Conservation (phyloP, 768 basidiomycete species). For the Agaricus blazei region DNA sequence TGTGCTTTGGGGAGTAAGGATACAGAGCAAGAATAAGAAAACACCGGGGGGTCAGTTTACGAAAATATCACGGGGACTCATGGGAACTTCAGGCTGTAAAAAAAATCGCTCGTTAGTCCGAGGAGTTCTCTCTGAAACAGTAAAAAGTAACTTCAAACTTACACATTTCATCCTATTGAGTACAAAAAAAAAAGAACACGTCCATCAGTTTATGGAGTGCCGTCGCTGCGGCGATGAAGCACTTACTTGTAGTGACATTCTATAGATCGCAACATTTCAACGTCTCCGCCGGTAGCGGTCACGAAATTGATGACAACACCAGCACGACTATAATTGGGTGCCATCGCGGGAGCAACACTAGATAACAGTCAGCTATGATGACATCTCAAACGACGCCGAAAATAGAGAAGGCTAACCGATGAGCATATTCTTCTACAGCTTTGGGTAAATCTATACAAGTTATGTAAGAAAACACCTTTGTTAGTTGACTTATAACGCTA, state of each 20-base stretch:
- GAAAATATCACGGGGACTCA: constrained; percentile 85
- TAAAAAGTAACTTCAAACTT: constrained; percentile 23
- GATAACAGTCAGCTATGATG: constrained; percentile 9
- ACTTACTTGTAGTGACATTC: constrained; percentile 95
- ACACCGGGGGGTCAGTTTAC: constrained; percentile 37
- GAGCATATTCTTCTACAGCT: constrained; percentile 96
- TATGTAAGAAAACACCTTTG: not conserved
- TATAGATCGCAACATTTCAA: constrained; percentile 97
- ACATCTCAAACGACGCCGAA: not conserved
- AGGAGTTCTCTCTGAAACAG: too few relatives aligned
- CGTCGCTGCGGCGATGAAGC: not conserved
- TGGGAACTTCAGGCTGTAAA: constrained; percentile 81
- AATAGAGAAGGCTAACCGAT: constrained; percentile 51
- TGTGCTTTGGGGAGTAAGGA: constrained; percentile 47
- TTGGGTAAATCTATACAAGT: constrained; percentile 70
- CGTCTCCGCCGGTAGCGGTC: constrained; percentile 95
- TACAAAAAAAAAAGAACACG: not conserved
- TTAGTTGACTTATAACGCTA: constrained; percentile 7
- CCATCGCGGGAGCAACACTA: constrained; percentile 83
- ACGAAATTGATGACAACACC: constrained; percentile 96
- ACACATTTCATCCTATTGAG: constrained; percentile 80
- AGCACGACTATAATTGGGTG: constrained; percentile 79
- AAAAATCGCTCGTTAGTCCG: constrained; percentile 16
- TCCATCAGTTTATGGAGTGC: constrained; percentile 1
- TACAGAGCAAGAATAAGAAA: constrained; percentile 55